A percentile compares a stretch with the other conserved stretches of the same genome.
phyloP scores from a whole-genome alignment of 2,329 filamentous ascomycete species.

The Trichoderma oligosporum region DNA sequence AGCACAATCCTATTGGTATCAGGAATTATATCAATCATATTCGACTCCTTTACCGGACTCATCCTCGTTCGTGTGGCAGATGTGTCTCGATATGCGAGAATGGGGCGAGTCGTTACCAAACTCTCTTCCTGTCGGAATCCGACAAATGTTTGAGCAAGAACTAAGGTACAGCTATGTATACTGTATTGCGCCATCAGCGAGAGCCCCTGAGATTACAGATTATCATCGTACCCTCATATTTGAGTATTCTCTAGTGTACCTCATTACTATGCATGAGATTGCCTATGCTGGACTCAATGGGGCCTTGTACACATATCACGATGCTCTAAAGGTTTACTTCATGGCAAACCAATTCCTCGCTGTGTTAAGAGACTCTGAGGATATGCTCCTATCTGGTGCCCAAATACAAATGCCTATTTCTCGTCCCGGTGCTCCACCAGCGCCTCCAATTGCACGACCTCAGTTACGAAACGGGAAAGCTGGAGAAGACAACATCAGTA shows the following conservation, averaged over 20 bases:
- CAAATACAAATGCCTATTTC: conserved; percentile 45
- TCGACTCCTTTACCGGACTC: conserved; percentile 65
- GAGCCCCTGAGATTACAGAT: conserved; percentile 67
- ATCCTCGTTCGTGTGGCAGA: conserved; percentile 68
- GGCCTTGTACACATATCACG: conserved; percentile 79
- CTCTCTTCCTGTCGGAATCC: conserved; percentile 60
- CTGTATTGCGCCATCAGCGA: conserved; percentile 74
- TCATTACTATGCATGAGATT: conserved; percentile 68
- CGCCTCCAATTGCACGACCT: conserved; percentile 51
- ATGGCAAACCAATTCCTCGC: conserved; percentile 62
- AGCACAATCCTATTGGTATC: conserved; percentile 85
- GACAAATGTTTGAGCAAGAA: conserved; percentile 80
- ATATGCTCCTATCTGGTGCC: conserved; percentile 51
- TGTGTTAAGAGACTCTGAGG: conserved; percentile 55
- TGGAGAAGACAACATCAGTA: conserved; percentile 49
- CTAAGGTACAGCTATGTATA: conserved; percentile 88
- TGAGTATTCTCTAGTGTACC: conserved; percentile 79
- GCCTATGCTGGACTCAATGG: conserved; percentile 56
- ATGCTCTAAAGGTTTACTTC: conserved; percentile 79
- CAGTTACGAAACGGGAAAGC: conserved; percentile 35
- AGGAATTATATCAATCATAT: conserved; percentile 77
- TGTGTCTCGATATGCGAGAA: conserved; percentile 69
- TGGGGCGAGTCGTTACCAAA: conserved; percentile 78
- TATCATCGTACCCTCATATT: conserved; percentile 80
- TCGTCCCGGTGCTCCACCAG: conserved; percentile 44